Percentiles rank a stretch among this genome's conserved stretches.
phyloP scores from a whole-genome alignment of 2,329 filamentous ascomycete genomes.

The Aureobasidium sp. region DNA sequence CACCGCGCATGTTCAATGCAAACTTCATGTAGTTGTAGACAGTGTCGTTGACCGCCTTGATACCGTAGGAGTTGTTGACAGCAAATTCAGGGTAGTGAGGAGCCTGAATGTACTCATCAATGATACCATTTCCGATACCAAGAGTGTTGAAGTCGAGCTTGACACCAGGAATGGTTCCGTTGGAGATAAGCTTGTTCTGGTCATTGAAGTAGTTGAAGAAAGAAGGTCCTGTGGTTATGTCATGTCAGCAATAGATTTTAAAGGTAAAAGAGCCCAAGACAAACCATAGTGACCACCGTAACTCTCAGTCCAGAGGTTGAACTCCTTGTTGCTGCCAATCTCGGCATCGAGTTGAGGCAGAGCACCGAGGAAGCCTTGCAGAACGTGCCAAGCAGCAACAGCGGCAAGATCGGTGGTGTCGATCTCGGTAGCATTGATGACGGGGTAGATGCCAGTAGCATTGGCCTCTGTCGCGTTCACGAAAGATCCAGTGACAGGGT shows the following conservation, averaged over 20 bases:
- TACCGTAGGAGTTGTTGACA: slow-evolving; percentile 48
- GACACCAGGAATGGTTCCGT: slow-evolving; percentile 23
- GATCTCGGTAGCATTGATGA: slow-evolving; percentile 40
- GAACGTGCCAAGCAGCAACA: slow-evolving; percentile 44
- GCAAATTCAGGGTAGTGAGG: slow-evolving; percentile 44
- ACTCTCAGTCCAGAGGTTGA: slow-evolving; percentile 52
- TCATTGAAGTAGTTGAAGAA: slow-evolving; percentile 47
- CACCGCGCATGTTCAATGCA: slow-evolving; percentile 38
- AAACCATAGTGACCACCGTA: slow-evolving; percentile 42
- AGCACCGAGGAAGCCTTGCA: slow-evolving; percentile 46
- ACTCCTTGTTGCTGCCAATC: slow-evolving; percentile 41
- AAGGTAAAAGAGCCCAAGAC: not conserved
- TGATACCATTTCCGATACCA: slow-evolving; percentile 49
- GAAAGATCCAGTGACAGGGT: slow-evolving; percentile 36
- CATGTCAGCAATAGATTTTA: not conserved
- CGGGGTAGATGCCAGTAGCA: slow-evolving; percentile 39
- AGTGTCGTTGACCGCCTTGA: slow-evolving; percentile 47
- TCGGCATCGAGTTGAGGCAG: slow-evolving; percentile 40
- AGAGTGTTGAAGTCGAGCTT: slow-evolving; percentile 42
- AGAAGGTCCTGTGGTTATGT: slow-evolving; percentile 30
- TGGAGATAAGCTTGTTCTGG: slow-evolving; percentile 47
- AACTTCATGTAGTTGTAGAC: slow-evolving; percentile 52
- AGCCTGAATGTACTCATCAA: slow-evolving; percentile 44
- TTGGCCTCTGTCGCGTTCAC: slow-evolving; percentile 35
- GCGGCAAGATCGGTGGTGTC: slow-evolving; percentile 51